Evolutionary conservation across 2,329 filamentous ascomycete genomes (phyloP), one percentile per base, ranked within the genome.

Genomic region (Colletotrichum graminicola): DNA sequence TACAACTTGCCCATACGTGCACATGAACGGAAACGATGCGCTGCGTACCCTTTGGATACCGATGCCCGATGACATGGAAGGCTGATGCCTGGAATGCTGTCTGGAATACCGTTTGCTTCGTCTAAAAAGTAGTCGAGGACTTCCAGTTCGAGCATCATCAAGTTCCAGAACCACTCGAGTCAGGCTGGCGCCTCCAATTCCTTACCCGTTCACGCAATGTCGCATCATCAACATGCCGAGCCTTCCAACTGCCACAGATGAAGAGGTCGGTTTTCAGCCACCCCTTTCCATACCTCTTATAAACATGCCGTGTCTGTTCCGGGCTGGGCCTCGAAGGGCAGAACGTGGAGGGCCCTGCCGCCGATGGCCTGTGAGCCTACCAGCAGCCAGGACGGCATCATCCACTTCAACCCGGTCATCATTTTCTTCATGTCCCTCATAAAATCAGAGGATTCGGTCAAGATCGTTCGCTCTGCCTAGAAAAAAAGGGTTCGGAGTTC

Each of bases 361-460:
- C 61, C 36, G 47, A 54, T 26, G 32, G n/a, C 70, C 7, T 18
- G 41, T 12, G 45, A 65, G 7, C 74, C 75, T 0, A 12, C 67
- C 29, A 60, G 51, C 3, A 70, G 62, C 6, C 36, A 45, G 18
- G 71, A 73, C 12, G 23, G 7, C 3, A 68, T 67, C 6, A 47
- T 72, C 26, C 62, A 57, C 16, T 76, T 72, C 68, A 75, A 77
- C 60, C 75, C 75, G n/a, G 39, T 76, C 69, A 76, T 77, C 47
- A 66, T 74, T 34, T 41, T 76, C 18, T 73, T 76, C 59, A 72
- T 73, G 34, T 73, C 72, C 52, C 74, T 76, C 51, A 62, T 43
- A 7, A 36, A 73, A 16, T 63, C 61, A 0, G 71, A 73, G 1
- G 72, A 67, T 7, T 52, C 76, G 3, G 62, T 74, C 0, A 26